Conservation (phyloP, 2,329 filamentous ascomycete species). For the Byssochlamys sp. region DNA sequence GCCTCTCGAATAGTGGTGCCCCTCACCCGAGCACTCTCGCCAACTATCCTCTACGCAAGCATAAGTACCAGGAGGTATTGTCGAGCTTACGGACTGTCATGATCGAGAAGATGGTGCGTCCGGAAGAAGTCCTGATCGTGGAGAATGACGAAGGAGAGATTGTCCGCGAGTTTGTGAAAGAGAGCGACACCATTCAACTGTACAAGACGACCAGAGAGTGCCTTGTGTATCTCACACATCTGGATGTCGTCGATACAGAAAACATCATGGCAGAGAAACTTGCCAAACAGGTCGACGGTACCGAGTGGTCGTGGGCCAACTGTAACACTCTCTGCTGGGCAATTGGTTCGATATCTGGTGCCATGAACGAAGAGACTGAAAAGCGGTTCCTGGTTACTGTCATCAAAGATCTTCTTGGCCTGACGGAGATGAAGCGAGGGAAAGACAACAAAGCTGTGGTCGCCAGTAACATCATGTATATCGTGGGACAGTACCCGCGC, state of each 20-base stretch:
- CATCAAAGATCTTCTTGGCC: slow-evolving; percentile 90
- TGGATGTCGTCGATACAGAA: slow-evolving; percentile 95
- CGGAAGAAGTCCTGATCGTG: slow-evolving; percentile 96
- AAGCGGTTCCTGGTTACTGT: slow-evolving; percentile 97
- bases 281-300: slow-evolving; percentile 83
- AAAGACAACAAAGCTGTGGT: slow-evolving; percentile 99
- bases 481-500: slow-evolving; percentile 94
- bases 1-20: slow-evolving; percentile 68
- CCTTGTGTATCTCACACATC: slow-evolving; percentile 88
- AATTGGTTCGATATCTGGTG: slow-evolving; percentile 93
- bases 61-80: slow-evolving; percentile 91
- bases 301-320: slow-evolving; percentile 98
- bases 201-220: slow-evolving; percentile 99
- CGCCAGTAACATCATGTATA: slow-evolving; percentile 99
- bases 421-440: slow-evolving; percentile 98
- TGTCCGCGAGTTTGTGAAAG: slow-evolving; percentile 96
- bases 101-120: slow-evolving; percentile 99
- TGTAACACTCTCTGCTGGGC: slow-evolving; percentile 99
- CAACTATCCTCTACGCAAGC: slow-evolving; percentile 89
- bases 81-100: slow-evolving; percentile 92
- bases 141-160: slow-evolving; percentile 99
- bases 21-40: slow-evolving; percentile 74
- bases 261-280: slow-evolving; percentile 99
- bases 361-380: slow-evolving; percentile 99
- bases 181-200: slow-evolving; percentile 95